Percentiles rank a stretch among this genome's conserved stretches.
Evolutionary conservation across 768 basidiomycete genomes (phyloP).

Genomic region (Boletus patriciae): DNA sequence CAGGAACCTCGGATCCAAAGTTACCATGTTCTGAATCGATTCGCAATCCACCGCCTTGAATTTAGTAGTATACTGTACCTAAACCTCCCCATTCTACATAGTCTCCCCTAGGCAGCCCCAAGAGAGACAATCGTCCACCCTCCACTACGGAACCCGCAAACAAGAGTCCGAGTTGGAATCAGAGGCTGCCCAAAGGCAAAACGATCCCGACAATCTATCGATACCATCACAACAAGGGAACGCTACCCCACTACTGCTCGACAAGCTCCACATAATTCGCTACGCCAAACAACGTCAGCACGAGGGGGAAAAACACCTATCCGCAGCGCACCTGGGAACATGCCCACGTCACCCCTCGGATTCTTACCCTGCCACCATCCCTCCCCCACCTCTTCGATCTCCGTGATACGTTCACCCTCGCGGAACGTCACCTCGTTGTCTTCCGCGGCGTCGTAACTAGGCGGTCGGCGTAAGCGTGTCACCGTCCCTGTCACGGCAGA

Average conservation of each 20-base stretch:
- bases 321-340: conserved; percentile 65
- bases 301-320: background rate
- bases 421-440: conserved; percentile 88
- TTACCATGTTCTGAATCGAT: no score
- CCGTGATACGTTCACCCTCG: conserved; percentile 76
- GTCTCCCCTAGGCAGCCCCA: no score
- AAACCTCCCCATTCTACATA: no score
- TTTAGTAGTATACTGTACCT: no score
- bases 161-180: no score
- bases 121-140: no score
- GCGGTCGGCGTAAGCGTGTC: background rate
- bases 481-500: no score
- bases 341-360: conserved; percentile 53
- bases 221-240: background rate
- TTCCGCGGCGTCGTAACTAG: conserved; percentile 84
- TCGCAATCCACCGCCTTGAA: no score
- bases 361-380: conserved; percentile 86
- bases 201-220: background rate
- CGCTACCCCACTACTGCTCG: conserved; percentile 1
- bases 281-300: background rate
- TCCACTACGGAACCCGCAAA: no score
- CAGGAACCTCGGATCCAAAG: no score
- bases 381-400: conserved; percentile 80
- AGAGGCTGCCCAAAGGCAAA: background rate
- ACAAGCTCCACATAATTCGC: conserved; percentile 23